Conservation (phyloP, 78 protist genomes). For the Chrysochromulina tobinii region DNA sequence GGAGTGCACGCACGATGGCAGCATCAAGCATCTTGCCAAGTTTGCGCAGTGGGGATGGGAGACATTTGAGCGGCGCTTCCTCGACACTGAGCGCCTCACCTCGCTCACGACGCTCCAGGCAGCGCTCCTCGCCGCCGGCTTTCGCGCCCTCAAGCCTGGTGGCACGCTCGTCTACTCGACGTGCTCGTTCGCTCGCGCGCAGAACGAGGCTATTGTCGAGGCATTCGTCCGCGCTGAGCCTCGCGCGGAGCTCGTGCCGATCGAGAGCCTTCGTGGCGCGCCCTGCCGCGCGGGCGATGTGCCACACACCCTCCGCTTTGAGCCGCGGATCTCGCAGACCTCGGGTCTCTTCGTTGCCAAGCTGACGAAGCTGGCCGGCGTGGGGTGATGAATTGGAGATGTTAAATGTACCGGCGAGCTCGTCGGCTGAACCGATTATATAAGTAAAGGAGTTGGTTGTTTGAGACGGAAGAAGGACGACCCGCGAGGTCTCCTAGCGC, state of each 20-base stretch:
- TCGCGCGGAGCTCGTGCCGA: background rate
- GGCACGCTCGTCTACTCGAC: constrained; percentile 68
- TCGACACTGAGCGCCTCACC: background rate
- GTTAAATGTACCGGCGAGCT: too few relatives aligned
- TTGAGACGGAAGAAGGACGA: too few relatives aligned
- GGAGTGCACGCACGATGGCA: constrained; percentile 82
- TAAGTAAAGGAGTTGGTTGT: too few relatives aligned
- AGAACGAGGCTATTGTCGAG: constrained; percentile 70
- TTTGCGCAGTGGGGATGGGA: constrained; percentile 50
- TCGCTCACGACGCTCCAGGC: constrained; percentile 34
- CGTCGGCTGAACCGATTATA: too few relatives aligned
- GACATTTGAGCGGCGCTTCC: background rate
- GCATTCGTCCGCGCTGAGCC: constrained; percentile 20
- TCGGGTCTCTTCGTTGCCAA: constrained; percentile 18
- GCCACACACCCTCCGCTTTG: constrained; percentile 4
- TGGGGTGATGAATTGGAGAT: too few relatives aligned
- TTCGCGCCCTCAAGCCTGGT: background rate
- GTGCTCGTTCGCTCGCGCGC: constrained; percentile 50
- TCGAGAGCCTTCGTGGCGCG: background rate
- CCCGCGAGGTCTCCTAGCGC: too few relatives aligned
- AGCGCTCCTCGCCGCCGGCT: constrained; percentile 47
- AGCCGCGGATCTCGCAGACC: background rate
- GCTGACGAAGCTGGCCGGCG: background rate
- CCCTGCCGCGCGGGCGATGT: background rate
- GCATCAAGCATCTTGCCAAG: constrained; percentile 62